These are phyloP conservation scores for Heterobasidion annosum DNA, from an alignment of 1,284 basidiomycete species.

Conservation along the genomic window DNA sequence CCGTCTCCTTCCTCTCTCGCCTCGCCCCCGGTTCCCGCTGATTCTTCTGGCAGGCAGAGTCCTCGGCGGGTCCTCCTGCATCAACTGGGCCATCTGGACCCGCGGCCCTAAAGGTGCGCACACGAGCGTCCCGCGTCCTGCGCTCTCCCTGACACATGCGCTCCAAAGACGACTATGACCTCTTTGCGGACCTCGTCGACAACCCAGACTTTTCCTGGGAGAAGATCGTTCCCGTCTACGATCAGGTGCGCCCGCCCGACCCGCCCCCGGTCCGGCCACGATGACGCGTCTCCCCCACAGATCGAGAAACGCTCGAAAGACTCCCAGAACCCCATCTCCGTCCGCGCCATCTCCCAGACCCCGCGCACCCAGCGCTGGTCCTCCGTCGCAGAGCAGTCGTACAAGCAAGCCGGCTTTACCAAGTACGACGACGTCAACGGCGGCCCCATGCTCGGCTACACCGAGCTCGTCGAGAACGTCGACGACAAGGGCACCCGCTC, in stretches of 20 bases:
- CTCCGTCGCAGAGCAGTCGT: not conserved
- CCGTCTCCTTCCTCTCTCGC: not conserved
- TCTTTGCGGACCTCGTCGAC: not conserved
- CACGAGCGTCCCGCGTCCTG: not conserved
- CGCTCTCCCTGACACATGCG: too few relatives aligned
- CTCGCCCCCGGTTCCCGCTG: not conserved
- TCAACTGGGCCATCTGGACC: not conserved
- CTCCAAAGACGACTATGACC: not conserved
- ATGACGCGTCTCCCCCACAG: not conserved
- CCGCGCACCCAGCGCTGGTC: not conserved
- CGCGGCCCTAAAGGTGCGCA: not conserved
- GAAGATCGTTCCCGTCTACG: not conserved
- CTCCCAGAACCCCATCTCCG: not conserved
- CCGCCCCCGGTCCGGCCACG: not conserved
- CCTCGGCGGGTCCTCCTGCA: not conserved
- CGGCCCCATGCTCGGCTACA: not conserved
- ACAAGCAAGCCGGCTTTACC: not conserved
- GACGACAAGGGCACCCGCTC: not conserved
- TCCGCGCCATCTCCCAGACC: not conserved
- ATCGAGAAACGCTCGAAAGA: not conserved
- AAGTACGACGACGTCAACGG: not conserved
- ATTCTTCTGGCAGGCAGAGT: not conserved
- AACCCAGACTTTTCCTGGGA: not conserved
- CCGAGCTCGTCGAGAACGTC: not conserved
- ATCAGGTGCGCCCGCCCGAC: not conserved